Base-by-base conservation (phyloP, 768 basidiomycete species). In the Termitomyces sp. region DNA sequence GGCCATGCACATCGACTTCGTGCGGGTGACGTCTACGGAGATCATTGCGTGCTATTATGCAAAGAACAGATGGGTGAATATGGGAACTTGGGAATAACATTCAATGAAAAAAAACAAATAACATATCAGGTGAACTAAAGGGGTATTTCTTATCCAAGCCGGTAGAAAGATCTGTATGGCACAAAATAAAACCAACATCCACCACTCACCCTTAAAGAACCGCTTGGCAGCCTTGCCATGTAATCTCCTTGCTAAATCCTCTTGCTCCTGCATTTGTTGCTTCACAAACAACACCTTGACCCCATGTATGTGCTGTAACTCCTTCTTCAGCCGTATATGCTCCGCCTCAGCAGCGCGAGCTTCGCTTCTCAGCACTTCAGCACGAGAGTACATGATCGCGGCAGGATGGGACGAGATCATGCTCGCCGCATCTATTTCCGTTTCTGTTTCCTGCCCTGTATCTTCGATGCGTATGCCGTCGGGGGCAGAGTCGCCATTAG, bases 1-100 rank as follows among this genome's bases (percentile, higher is more conserved):
- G 71, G 11, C 81, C 81, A 65, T 84, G 82, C 8, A 84, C 77
- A 62, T 84, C 83, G 43, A 84, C 74, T 17, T 73, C 75, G 34
- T 70, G 62, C 1, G 73, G 68, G 31, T 67, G 71, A 32, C 68
- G 71, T 20, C 69, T 72, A 36, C 68, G 70, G 17, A 72, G 59
- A 45, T 70, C 67, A 64, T 83, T 82, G 40, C 73, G 73, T 45
- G 80, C 80, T 81, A 62, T 43, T 46, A 49, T 55, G 32, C 3
- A 59, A 38, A 47, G 52, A 48, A 38, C 10, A n/a, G 7, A 55
- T 12, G 38, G 38, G 25, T 64, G 14, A 65, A 31, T 63, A 52
- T 45, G 42, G 5, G 12, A 53, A 15, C 2, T 43, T 17, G 20
- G 20, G 17, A 34, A n/a, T 14, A 50, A 56, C 37, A 29, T 48